phyloP scores from a whole-genome alignment of 140 eudicot genomes.

The Anethum foeniculum region DNA sequence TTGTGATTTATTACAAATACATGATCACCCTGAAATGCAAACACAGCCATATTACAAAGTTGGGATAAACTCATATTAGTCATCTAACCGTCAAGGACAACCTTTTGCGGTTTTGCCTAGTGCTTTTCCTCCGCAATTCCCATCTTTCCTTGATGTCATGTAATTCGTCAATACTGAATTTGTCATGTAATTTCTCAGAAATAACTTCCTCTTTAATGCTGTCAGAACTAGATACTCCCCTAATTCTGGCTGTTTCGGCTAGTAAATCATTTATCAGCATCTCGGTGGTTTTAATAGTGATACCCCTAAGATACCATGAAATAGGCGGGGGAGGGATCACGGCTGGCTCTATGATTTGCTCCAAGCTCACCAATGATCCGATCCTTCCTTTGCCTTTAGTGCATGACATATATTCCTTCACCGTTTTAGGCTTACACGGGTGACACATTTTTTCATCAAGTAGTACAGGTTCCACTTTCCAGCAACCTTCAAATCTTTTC shows the following conservation, averaged over 20 bases:
- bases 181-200: conserved; percentile 16
- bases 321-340: conserved; percentile 97
- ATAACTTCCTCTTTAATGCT: background rate
- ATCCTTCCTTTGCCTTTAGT: conserved; percentile 82
- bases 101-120: conserved; percentile 26
- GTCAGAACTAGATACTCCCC: conserved; percentile 35
- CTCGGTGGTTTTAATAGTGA: conserved; percentile 78
- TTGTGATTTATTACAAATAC: background rate
- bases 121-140: conserved; percentile 63
- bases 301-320: conserved; percentile 93
- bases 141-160: conserved; percentile 70
- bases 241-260: conserved; percentile 68
- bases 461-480: conserved; percentile 80
- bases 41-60: background rate
- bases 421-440: conserved; percentile 54
- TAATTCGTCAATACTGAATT: conserved; percentile 13
- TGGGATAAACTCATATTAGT: background rate
- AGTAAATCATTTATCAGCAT: conserved; percentile 62
- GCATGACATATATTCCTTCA: conserved; percentile 49
- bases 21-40: background rate
- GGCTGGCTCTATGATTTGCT: conserved; percentile 77
- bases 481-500: conserved; percentile 87
- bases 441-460: conserved; percentile 67
- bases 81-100: conserved; percentile 8
- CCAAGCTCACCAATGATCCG: conserved; percentile 59